These are phyloP conservation scores for Parathielavia hyrcaniae DNA, from an alignment of 495 filamentous ascomycete genomes.

Conservation along the genomic window DNA sequence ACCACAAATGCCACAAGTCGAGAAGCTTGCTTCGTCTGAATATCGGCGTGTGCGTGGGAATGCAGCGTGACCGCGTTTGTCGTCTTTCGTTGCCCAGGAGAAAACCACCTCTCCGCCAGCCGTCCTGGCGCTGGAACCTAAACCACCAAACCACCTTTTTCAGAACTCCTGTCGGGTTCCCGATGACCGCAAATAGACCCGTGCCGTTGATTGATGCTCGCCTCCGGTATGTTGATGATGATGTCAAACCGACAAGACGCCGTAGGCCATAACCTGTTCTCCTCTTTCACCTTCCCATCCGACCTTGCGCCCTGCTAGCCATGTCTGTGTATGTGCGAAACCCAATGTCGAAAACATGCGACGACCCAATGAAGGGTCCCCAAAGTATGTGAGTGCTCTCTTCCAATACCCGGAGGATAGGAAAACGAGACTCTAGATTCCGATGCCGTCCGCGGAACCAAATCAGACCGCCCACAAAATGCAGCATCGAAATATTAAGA, in stretches of 20 bases:
- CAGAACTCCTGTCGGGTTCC: slow-evolving; percentile 15
- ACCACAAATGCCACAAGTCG: neutral
- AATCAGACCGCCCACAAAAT: slow-evolving; percentile 12
- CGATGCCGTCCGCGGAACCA: slow-evolving; percentile 11
- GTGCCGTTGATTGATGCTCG: slow-evolving; percentile 16
- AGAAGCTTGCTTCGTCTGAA: no score
- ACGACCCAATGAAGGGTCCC: slow-evolving; percentile 21
- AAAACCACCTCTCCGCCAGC: slow-evolving; percentile 1
- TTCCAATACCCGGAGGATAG: slow-evolving; percentile 10
- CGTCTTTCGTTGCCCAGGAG: neutral
- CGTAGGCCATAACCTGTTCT: slow-evolving; percentile 11
- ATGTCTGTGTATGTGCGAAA: slow-evolving; percentile 26
- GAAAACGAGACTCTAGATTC: slow-evolving; percentile 20
- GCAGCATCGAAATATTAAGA: slow-evolving; percentile 7
- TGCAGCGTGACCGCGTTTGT: neutral
- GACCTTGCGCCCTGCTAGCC: slow-evolving; percentile 23
- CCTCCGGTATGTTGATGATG: slow-evolving; percentile 21
- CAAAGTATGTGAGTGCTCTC: slow-evolving; percentile 18
- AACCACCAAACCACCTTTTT: slow-evolving; percentile 9
- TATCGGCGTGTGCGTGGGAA: no score
- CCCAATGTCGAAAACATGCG: slow-evolving; percentile 19
- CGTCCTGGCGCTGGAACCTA: slow-evolving; percentile 6
- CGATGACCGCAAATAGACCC: slow-evolving; percentile 1
- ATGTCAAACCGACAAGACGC: slow-evolving; percentile 22
- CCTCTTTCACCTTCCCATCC: slow-evolving; percentile 11